A percentile compares a stretch with the other conserved stretches of the same genome.
These are phyloP conservation scores for Murraya koenigii DNA, from an alignment of 345 rosid genomes.

Conservation along the genomic window DNA sequence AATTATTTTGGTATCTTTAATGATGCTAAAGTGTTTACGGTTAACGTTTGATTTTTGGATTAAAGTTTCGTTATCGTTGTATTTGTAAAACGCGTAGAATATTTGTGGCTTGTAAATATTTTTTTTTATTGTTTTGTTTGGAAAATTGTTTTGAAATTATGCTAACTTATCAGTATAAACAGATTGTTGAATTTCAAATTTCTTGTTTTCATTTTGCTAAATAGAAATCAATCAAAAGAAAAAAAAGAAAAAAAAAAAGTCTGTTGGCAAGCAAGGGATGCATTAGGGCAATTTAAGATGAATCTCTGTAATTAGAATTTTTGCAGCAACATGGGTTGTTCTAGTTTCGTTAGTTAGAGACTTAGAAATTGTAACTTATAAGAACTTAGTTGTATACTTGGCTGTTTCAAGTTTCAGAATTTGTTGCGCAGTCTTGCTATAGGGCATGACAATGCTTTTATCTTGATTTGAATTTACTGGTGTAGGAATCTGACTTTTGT, in stretches of 20 bases:
- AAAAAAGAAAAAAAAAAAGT: background rate
- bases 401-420: background rate
- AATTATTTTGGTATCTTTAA: background rate
- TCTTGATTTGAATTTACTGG: background rate
- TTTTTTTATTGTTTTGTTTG: background rate
- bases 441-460: rapidly evolving
- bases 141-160: background rate
- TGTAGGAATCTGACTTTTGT: background rate
- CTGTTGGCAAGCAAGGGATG: background rate
- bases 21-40: background rate
- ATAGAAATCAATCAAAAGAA: background rate
- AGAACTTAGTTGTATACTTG: too few relatives aligned
- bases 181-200: too few relatives aligned
- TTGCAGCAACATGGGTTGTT: too few relatives aligned
- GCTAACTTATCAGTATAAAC: background rate
- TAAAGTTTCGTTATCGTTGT: background rate
- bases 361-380: too few relatives aligned
- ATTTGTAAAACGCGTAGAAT: background rate
- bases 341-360: too few relatives aligned
- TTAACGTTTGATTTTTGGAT: background rate
- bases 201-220: background rate
- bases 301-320: background rate
- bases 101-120: background rate
- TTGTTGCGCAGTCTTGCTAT: background rate
- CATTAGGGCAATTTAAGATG: background rate